Base-by-base conservation (phyloP, 2,329 filamentous ascomycete species). In the Trichoderma sp. region DNA sequence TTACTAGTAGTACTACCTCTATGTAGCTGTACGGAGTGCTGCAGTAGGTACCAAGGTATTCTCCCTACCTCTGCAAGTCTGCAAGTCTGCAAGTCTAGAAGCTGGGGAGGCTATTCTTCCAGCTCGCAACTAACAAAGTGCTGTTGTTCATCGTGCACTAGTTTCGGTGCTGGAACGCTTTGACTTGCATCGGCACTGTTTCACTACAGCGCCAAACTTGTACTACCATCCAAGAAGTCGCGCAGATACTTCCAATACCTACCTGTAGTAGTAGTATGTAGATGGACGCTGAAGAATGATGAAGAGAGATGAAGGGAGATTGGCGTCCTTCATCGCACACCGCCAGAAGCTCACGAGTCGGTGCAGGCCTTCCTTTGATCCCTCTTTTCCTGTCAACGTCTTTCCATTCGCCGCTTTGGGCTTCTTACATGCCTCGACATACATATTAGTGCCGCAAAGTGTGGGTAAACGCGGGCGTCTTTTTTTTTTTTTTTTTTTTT, bases 11-110 rank as follows among this genome's bases (percentile, higher is more conserved):
- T 19, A 45, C n/a, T n/a, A n/a, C n/a, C n/a, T n/a, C n/a, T n/a
- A n/a, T n/a, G n/a, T n/a, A 39, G 13, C 37, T 39, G n/a, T n/a
- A n/a, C n/a, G n/a, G n/a, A n/a, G n/a, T n/a, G n/a, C n/a, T n/a
- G 37, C 37, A 39, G 13, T 39, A 39, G 35, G 9, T 37, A 15
- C 37, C 13, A 39, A 39, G n/a, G 17, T 19, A 54, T 39, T 42
- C 61, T 57, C 61, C 52, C 61, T 64, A n/a, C 17, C 50, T 45
- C 17, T n/a, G n/a, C n/a, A n/a, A n/a, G n/a, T n/a, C n/a, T n/a
- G n/a, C n/a, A n/a, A n/a, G n/a, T n/a, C n/a, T n/a, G n/a, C 6
- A 19, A 54, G n/a, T 32, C 25, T 64, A 22, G 22, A 35, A 22
- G 25, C 34, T 64, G 25, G 27, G 19, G 32, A 32, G 39, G 48